Evolutionary conservation across 1,284 basidiomycete genomes (phyloP).

Genomic region (Erythrobasidium hasegawianum): DNA sequence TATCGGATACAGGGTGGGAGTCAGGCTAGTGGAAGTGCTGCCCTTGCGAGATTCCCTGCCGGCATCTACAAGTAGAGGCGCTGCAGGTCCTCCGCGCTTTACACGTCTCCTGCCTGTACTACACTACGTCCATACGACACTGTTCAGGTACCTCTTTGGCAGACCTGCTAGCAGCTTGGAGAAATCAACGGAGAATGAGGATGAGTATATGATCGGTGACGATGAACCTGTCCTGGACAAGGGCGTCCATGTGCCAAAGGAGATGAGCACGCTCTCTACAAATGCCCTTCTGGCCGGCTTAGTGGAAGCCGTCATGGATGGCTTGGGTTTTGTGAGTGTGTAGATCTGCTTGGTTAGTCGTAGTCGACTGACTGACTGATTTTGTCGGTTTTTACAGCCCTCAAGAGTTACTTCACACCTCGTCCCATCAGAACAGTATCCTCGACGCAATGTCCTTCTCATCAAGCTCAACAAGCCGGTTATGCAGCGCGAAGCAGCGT

Average conservation of each 20-base stretch:
- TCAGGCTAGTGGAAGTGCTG: slow-evolving; percentile 69
- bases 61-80: slow-evolving; percentile 39
- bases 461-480: slow-evolving; percentile 88
- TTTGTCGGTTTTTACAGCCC: slow-evolving; percentile 59
- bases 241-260: slow-evolving; percentile 86
- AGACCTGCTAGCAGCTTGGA: slow-evolving; percentile 90
- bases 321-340: slow-evolving; percentile 88
- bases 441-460: slow-evolving; percentile 81
- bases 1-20: slow-evolving; percentile 82
- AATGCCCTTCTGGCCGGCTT: slow-evolving; percentile 96
- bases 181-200: slow-evolving; percentile 88
- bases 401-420: slow-evolving; percentile 94
- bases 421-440: slow-evolving; percentile 74
- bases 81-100: slow-evolving; percentile 68
- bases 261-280: slow-evolving; percentile 89
- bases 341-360: too few species aligned
- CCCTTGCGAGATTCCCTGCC: slow-evolving; percentile 43
- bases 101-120: slow-evolving; percentile 80
- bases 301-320: slow-evolving; percentile 94
- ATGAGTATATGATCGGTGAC: slow-evolving; percentile 99
- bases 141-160: slow-evolving; percentile 92
- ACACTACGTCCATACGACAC: slow-evolving; percentile 85
- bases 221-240: slow-evolving; percentile 89
- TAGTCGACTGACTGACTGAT: too few species aligned
- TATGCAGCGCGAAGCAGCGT: slow-evolving; percentile 76